Evolutionary conservation across 73 alveolate genomes (phyloP).

Genomic region (Stentor roeselii): DNA sequence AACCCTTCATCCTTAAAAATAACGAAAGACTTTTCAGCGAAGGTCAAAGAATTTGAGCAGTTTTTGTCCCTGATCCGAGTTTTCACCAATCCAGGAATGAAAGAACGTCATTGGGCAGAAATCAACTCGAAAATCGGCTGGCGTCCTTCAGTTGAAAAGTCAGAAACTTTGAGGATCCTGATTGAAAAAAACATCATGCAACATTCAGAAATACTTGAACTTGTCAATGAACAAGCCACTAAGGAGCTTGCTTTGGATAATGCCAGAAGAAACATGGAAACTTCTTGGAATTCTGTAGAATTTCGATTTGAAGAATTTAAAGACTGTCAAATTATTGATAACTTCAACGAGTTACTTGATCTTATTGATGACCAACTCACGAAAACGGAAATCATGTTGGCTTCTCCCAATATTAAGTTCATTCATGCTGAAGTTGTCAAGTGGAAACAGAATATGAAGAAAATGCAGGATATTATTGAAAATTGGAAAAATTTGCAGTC

Average conservation of each 20-base stretch:
- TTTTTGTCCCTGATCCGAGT: conserved; percentile 45
- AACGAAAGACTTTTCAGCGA: conserved; percentile 41
- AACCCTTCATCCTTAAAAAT: conserved; percentile 40
- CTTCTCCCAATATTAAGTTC: conserved; percentile 75
- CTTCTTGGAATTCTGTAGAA: conserved; percentile 73
- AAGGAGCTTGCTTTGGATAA: conserved; percentile 79
- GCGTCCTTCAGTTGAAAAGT: conserved; percentile 33
- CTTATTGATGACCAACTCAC: conserved; percentile 75
- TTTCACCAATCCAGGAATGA: conserved; percentile 50
- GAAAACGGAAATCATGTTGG: conserved; percentile 72
- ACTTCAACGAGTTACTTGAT: conserved; percentile 77
- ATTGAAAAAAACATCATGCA: not conserved
- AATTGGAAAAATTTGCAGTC: conserved; percentile 90
- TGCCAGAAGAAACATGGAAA: conserved; percentile 71
- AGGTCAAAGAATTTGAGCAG: conserved; percentile 69
- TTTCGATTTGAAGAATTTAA: conserved; percentile 64
- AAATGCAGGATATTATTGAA: conserved; percentile 79
- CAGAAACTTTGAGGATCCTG: conserved; percentile 6
- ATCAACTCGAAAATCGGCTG: conserved; percentile 40
- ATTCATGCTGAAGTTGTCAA: conserved; percentile 68
- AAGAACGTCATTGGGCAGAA: conserved; percentile 54
- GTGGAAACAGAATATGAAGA: conserved; percentile 67
- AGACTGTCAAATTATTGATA: conserved; percentile 63
- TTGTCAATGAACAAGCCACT: conserved; percentile 72
- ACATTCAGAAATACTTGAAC: conserved; percentile 66